A percentile compares a stretch with the other conserved stretches of the same genome.
Evolutionary conservation across 305 asterid species (phyloP).

Genomic region (Solanum chacoense): DNA sequence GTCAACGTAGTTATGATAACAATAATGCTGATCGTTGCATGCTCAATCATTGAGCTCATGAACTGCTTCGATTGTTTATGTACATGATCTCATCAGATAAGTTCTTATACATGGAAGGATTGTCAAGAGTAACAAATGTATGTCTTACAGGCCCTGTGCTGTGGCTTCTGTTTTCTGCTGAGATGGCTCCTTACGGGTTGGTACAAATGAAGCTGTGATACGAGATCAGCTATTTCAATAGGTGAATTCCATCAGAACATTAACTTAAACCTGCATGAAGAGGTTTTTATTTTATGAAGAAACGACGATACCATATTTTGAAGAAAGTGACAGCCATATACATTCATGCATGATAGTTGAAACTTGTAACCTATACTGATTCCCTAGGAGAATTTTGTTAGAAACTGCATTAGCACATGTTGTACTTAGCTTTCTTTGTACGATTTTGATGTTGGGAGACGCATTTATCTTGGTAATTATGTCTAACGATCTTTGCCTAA

Average conservation of each 20-base stretch:
- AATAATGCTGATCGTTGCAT: not conserved
- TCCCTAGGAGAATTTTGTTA: not conserved
- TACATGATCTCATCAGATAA: not conserved
- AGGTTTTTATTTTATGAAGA: not conserved
- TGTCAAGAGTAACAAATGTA: not conserved
- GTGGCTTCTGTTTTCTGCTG: slow-evolving; percentile 61
- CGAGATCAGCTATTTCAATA: not conserved
- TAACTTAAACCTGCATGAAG: not conserved
- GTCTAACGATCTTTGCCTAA: not conserved
- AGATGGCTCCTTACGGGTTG: slow-evolving; percentile 88
- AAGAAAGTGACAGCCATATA: not conserved
- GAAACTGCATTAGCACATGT: not conserved
- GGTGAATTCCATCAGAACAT: too few species aligned
- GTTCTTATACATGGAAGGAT: not conserved
- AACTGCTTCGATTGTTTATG: not conserved
- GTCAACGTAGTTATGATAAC: not conserved
- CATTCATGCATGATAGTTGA: not conserved
- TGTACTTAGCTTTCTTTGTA: not conserved
- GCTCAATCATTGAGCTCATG: not conserved
- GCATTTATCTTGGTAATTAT: not conserved
- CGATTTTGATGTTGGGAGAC: not conserved
- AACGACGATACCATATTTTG: not conserved
- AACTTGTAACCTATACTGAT: not conserved
- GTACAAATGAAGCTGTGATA: slow-evolving; percentile 48
- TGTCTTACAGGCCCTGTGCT: slow-evolving; percentile 54